Base-by-base conservation (phyloP, 164 flowering plant genomes). In the Pachysandra terminalis region DNA sequence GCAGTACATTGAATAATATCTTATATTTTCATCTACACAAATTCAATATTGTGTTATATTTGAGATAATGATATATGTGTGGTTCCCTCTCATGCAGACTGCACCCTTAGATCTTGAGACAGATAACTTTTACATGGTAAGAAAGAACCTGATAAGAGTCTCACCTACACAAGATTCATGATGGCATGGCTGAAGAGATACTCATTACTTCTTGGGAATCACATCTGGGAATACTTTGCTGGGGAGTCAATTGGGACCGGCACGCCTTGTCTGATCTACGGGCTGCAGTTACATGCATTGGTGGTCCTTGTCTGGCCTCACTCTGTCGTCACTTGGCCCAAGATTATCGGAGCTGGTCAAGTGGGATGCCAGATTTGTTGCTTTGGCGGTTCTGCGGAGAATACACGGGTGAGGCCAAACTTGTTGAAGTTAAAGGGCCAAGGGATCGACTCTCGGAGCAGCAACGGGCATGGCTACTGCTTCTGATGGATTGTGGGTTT, bases 361-460 rank as follows among this genome's bases (percentile, higher is more conserved):
- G 91, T 61, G 98, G 98, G 56, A 91, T 94, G 98, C 98, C 98
- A 23, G 97, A 94, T 73, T 75, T 94, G 73, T 68, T 94, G 69
- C 74, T 94, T 0, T 94, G 97, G 98, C 93, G 97, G 45, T 86
- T 91, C 72, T 73, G 74, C 70, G 89, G 80, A 19, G 83, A 83
- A 45, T 81, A 83, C 70, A 78, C 67, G n/a, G 97, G 94, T 24
- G 96, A 94, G 80, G 96, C 96, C 19, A 94, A 91, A 81, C 95
- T 94, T 75, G 98, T 90, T 59, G 98, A 94, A 81, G 97, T 94
- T 12, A 91, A 94, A 74, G 95, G 97, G 32, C 97, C 93, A 0
- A 82, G 78, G 35, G 98, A 91, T 69, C 71, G 86, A 41, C 96
- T 94, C 48, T 94, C 97, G 9, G 98, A 94, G 74, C 98, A 94